Conservation (phyloP, 2,329 filamentous ascomycete species). For the Fusarium nanum region DNA sequence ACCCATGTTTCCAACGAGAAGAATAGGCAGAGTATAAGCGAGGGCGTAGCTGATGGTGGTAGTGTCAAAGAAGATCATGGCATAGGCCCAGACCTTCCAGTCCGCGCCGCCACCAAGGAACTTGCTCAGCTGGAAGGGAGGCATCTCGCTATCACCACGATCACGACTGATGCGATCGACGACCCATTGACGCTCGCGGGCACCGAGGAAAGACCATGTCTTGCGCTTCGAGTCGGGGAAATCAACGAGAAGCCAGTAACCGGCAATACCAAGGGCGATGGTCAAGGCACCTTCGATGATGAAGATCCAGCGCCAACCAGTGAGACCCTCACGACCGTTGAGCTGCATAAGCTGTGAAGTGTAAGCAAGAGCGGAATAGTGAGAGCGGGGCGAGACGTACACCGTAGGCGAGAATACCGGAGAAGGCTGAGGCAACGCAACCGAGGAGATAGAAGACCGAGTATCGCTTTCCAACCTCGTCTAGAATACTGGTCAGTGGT, state of each 20-base stretch:
- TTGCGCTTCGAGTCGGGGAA: constrained; percentile 69
- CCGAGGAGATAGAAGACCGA: constrained; percentile 77
- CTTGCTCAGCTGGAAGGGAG: constrained; percentile 60
- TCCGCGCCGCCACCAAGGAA: constrained; percentile 63
- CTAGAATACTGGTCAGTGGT: constrained; percentile 48
- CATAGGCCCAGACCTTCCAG: constrained; percentile 72
- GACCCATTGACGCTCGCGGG: constrained; percentile 64
- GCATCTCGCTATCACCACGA: constrained; percentile 66
- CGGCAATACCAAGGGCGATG: constrained; percentile 59
- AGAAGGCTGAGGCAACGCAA: constrained; percentile 72
- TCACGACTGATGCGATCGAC: constrained; percentile 66
- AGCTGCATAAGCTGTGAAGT: constrained; percentile 68
- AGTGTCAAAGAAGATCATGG: constrained; percentile 70
- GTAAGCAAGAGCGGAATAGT: background rate
- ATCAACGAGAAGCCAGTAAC: constrained; percentile 71
- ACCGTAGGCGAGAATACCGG: constrained; percentile 77
- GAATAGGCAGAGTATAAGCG: constrained; percentile 82
- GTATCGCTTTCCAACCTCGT: constrained; percentile 77
- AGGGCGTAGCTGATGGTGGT: constrained; percentile 81
- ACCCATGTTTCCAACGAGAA: constrained; percentile 71
- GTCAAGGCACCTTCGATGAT: constrained; percentile 67
- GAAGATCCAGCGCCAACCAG: constrained; percentile 77
- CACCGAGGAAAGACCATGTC: constrained; percentile 64
- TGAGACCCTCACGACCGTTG: constrained; percentile 63
- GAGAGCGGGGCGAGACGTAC: constrained; percentile 54